Evolutionary conservation across 129 eudicot genomes (phyloP), one percentile per base, ranked within the genome.

Genomic region (Artemisia annua): DNA sequence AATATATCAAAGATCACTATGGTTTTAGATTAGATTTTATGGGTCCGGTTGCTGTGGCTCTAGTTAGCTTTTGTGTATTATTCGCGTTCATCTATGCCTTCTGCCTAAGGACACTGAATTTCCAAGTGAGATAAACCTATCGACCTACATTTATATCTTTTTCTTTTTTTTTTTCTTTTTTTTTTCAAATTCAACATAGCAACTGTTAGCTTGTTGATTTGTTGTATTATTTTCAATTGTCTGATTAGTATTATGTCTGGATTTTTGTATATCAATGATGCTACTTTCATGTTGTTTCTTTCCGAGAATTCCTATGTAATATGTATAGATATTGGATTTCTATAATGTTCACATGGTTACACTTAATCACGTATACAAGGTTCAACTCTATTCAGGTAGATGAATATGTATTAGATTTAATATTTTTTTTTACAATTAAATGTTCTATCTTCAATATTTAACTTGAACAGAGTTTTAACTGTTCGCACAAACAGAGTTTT

Each of bases 11-110:
- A 39, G 44, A 53, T 9, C 71, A 88, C 20, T 88, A 77, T 19
- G 94, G 90, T 30, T 88, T 77, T 54, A 67, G 57, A 22, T 72
- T 72, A 39, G 78, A 88, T 64, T 88, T 83, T 73, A 78, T 82
- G 86, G 90, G 80, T 15, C 84, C 84, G 0, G 83, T 88, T 68
- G 88, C 86, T 48, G 69, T 18, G 22, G 81, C 80, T 59, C 53
- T 88, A 43, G 83, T 88, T 63, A 79, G 83, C 46, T 88, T 88
- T 67, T 78, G 90, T 2, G 80, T 85, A 6, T 78, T 88, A 49
- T 88, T 88, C 30, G 90, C 90, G 3, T 75, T 62, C 77, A 72
- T 87, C 52, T 88, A 68, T 55, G 90, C 87, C 48, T 52, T 39
- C 65, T 88, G 87, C 79, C 56, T 88, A 6, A 77, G 70, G 59